A percentile compares a stretch with the other conserved stretches of the same genome.
Conservation (phyloP, 768 basidiomycete species). For the Wakefieldia striispora region DNA sequence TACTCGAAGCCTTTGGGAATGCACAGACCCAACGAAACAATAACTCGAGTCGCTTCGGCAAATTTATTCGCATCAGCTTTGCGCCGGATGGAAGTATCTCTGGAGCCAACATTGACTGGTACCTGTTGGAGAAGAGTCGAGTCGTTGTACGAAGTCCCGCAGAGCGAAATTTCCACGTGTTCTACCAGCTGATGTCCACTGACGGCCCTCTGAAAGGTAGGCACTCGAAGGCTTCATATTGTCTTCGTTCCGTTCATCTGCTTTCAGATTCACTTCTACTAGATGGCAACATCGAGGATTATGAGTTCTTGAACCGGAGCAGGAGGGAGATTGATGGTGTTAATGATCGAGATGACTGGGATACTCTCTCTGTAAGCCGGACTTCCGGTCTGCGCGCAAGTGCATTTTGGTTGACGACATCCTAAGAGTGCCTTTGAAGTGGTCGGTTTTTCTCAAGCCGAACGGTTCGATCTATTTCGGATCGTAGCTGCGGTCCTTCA, state of each 20-base stretch:
- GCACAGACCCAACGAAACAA: conserved; percentile 98
- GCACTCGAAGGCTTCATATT: conserved; percentile 12
- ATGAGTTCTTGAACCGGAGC: conserved; percentile 89
- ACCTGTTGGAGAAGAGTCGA: conserved; percentile 94
- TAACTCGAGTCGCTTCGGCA: conserved; percentile 98
- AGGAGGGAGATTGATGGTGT: conserved; percentile 93
- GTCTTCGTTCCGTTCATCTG: conserved; percentile 7
- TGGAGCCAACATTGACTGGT: conserved; percentile 99
- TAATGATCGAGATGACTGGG: conserved; percentile 90
- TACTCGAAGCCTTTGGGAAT: conserved; percentile 97
- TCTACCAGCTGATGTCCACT: conserved; percentile 91
- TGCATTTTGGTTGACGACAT: conserved; percentile 4
- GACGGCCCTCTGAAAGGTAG: conserved; percentile 66
- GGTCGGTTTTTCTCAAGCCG: conserved; percentile 81
- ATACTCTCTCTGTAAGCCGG: conserved; percentile 57
- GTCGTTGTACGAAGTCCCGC: conserved; percentile 86
- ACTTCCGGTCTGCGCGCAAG: neutral
- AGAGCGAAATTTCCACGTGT: conserved; percentile 94
- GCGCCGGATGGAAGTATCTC: conserved; percentile 91
- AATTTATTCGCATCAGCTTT: conserved; percentile 96
- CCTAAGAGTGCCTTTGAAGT: conserved; percentile 75
- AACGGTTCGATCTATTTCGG: conserved; percentile 93
- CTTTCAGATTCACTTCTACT: conserved; percentile 68
- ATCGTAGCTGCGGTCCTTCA: conserved; percentile 92
- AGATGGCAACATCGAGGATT: conserved; percentile 71